Evolutionary conservation across 2,329 filamentous ascomycete genomes (phyloP).

Genomic region (Sporothrix schenckii): DNA sequence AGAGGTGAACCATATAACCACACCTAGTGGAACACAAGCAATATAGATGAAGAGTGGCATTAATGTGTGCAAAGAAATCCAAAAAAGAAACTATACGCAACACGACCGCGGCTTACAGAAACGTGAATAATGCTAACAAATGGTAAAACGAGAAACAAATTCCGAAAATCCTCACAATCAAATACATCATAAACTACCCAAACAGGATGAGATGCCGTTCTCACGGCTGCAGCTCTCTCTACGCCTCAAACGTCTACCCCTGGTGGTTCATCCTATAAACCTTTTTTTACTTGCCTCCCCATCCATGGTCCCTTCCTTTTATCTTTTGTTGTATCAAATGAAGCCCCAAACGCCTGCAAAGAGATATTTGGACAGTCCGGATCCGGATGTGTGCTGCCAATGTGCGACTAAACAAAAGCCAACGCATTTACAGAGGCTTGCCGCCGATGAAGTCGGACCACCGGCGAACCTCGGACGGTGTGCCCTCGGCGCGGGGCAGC

Average conservation of each 20-base stretch:
- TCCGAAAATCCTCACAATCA: conserved; percentile 17
- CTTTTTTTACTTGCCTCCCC: conserved; percentile 6
- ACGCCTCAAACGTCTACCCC: neutral
- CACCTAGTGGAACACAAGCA: neutral
- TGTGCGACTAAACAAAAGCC: neutral
- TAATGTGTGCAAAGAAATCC: conserved; percentile 16
- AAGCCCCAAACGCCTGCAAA: conserved; percentile 27
- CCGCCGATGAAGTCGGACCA: conserved; percentile 96
- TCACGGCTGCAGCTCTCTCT: neutral
- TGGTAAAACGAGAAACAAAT: neutral
- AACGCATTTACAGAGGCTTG: conserved; percentile 68
- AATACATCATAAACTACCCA: conserved; percentile 11
- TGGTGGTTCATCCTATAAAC: neutral
- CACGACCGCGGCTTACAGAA: conserved; percentile 9
- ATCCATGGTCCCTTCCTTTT: conserved; percentile 22
- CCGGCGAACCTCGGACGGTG: conserved; percentile 85
- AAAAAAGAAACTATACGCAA: conserved; percentile 9
- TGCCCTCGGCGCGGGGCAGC: conserved; percentile 82
- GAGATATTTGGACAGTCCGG: conserved; percentile 21
- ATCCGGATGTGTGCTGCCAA: neutral
- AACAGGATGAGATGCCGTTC: neutral
- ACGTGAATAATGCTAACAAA: conserved; percentile 8
- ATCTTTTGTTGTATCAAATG: conserved; percentile 23
- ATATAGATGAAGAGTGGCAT: conserved; percentile 29
- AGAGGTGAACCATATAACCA: neutral